Conservation (phyloP, 176 grass and related monocot species). For the barley (Hordeum vulgare) region MorexV3_pseudomolecules_assembly NC_058523.1:532198367-532198866, state of each 20-base stretch:
- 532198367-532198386: constrained; percentile 52
- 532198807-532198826: constrained; percentile 60
- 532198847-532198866: constrained; percentile 36
- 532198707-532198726: constrained; percentile 26
- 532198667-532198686: constrained; percentile 40
- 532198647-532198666: constrained; percentile 37
- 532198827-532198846: constrained; percentile 68
- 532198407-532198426: constrained; percentile 53
- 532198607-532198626: constrained; percentile 41
- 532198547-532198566: constrained; percentile 54
- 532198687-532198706: constrained; percentile 61
- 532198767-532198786: constrained; percentile 59
- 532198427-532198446: constrained; percentile 43
- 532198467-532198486: constrained; percentile 41
- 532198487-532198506: constrained; percentile 46
- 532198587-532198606: constrained; percentile 45
- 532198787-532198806: constrained; percentile 73
- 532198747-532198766: constrained; percentile 38
- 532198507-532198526: constrained; percentile 54
- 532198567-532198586: constrained; percentile 54
- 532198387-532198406: constrained; percentile 49
- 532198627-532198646: constrained; percentile 50
- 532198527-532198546: constrained; percentile 36
- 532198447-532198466: constrained; percentile 62
- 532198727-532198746: constrained; percentile 47